Conservation (phyloP, 208 protist genomes). For the Acanthamoeba lugdunensis region DNA sequence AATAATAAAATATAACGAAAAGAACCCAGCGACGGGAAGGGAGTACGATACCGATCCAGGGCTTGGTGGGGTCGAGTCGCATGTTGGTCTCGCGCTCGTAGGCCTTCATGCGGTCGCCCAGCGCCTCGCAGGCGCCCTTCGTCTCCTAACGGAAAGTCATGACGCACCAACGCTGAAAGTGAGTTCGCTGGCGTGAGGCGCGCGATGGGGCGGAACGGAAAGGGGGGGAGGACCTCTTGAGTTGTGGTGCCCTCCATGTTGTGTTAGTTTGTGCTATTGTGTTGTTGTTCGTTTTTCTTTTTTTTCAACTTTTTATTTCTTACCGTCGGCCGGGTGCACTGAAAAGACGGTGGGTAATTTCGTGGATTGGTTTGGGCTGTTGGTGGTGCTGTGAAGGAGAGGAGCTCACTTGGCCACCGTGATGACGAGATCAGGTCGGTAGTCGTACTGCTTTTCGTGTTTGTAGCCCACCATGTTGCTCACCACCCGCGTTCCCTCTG, state of each 20-base stretch:
- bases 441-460: background rate
- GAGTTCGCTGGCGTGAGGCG: no score
- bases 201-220: no score
- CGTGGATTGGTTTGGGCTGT: background rate
- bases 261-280: no score
- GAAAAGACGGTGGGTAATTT: no score
- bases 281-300: no score
- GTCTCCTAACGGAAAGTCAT: background rate
- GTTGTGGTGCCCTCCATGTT: background rate
- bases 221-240: background rate
- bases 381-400: background rate
- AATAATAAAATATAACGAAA: background rate
- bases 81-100: slow-evolving; percentile 74
- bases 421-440: background rate
- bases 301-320: no score
- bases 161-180: no score
- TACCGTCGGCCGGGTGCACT: no score
- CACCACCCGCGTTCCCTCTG: slow-evolving; percentile 30
- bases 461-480: slow-evolving; percentile 68
- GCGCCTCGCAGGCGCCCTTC: slow-evolving; percentile 15
- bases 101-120: slow-evolving; percentile 80
- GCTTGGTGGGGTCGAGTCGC: slow-evolving; percentile 25
- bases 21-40: background rate
- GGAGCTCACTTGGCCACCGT: background rate
- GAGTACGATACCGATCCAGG: slow-evolving; percentile 49